Base-by-base conservation (phyloP, 1,139 yeast genomes). In the Sugiyamaella grinbergsii region DNA sequence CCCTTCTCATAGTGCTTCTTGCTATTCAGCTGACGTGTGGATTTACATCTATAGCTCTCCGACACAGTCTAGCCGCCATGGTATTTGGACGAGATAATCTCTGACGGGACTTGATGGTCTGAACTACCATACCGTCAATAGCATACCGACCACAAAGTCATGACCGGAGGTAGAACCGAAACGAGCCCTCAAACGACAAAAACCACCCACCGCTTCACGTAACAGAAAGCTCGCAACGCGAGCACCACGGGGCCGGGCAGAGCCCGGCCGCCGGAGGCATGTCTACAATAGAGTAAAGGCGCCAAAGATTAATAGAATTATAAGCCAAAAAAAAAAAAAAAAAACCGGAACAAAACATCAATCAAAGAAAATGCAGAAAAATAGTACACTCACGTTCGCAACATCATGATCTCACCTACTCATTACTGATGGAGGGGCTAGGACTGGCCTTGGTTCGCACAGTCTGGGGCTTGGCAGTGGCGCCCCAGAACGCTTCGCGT, bases 71-170 rank as follows among this genome's bases (percentile, higher is more conserved):
- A 10, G 98, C 96, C 0, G 87, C 91, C 2, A 73, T 93, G 75
- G 67, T 93, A 13, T 93, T 90, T 70, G 97, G 96, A 7, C 83
- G 84, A 59, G 98, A 93, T 67, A 93, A 93, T 64, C 73, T 86
- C 8, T 45, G 16, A 11, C 15, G 16, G 16, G 16, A 29, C n/a
- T n/a, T n/a, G n/a, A n/a, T n/a, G n/a, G n/a, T n/a, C n/a, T n/a
- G n/a, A n/a, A n/a, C n/a, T n/a, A n/a, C n/a, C n/a, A n/a, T n/a
- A n/a, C n/a, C n/a, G n/a, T n/a, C n/a, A n/a, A n/a, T n/a, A n/a
- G n/a, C n/a, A n/a, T n/a, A n/a, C n/a, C n/a, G n/a, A n/a, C n/a
- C n/a, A n/a, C n/a, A n/a, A n/a, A n/a, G n/a, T n/a, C n/a, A n/a
- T n/a, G n/a, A n/a, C n/a, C n/a, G n/a, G n/a, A n/a, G n/a, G n/a